phyloP scores from a whole-genome alignment of 2,329 filamentous ascomycete genomes.

The Rutstroemia sp. region DNA sequence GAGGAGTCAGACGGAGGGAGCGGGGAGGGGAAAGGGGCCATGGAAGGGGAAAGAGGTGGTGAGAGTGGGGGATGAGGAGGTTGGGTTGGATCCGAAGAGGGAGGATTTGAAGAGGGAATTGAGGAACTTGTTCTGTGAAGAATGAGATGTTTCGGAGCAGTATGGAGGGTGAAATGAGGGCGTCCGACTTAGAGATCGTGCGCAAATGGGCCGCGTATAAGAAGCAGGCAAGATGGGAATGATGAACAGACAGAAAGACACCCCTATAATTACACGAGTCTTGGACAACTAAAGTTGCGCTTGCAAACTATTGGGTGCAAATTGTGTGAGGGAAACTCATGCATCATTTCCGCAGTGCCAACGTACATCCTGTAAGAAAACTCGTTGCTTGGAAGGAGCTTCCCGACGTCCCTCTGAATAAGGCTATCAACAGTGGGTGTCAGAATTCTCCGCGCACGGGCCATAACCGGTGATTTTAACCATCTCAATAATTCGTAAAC shows the following conservation, averaged over 20 bases:
- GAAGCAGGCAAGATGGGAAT: background rate
- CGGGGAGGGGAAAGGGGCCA: background rate
- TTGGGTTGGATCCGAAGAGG: constrained; percentile 9
- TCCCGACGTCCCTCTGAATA: no score
- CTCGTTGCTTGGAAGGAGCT: no score
- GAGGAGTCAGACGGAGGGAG: background rate
- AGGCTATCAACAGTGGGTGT: no score
- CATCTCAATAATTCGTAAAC: no score
- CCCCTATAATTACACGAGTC: background rate
- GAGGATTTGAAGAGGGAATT: constrained; percentile 20
- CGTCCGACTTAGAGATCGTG: background rate
- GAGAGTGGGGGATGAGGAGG: constrained; percentile 2
- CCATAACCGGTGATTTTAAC: no score
- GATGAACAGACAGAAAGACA: background rate
- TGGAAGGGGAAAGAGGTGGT: background rate
- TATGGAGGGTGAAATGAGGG: background rate
- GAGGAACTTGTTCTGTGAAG: constrained; percentile 18
- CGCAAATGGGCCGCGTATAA: background rate
- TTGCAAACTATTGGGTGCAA: background rate
- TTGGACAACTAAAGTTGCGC: background rate
- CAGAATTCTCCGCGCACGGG: no score
- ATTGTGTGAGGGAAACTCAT: background rate
- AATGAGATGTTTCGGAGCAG: background rate
- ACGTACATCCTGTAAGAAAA: background rate
- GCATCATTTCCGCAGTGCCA: background rate